phyloP scores from a whole-genome alignment of 768 basidiomycete species.

The Boletus tomentosulus region DNA sequence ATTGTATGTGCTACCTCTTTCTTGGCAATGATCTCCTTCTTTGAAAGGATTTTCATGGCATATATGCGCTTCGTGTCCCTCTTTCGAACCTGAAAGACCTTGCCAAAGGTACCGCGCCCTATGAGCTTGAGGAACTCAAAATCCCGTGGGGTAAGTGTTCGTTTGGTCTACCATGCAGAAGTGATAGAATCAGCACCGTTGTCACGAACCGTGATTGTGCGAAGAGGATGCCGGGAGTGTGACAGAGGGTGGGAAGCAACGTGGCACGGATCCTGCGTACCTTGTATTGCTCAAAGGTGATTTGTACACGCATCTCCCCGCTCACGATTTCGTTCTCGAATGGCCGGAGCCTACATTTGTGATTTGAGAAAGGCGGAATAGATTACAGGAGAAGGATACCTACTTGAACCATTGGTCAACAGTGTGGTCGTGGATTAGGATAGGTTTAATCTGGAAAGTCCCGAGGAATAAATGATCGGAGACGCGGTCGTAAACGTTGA shows the following conservation, averaged over 20 bases:
- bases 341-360: slow-evolving; percentile 54
- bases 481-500: slow-evolving; percentile 89
- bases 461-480: slow-evolving; percentile 89
- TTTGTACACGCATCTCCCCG: slow-evolving; percentile 92
- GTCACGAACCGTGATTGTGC: slow-evolving; percentile 21
- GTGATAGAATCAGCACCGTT: slow-evolving; percentile 13
- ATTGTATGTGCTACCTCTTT: slow-evolving; percentile 99
- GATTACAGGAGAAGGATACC: slow-evolving; percentile 33
- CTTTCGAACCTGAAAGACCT: slow-evolving; percentile 99
- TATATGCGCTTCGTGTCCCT: slow-evolving; percentile 97
- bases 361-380: slow-evolving; percentile 13
- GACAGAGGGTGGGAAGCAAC: slow-evolving; percentile 23
- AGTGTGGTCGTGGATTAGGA: slow-evolving; percentile 87
- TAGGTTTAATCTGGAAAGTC: slow-evolving; percentile 85
- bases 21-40: slow-evolving; percentile 98
- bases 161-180: slow-evolving; percentile 59
- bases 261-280: slow-evolving; percentile 37
- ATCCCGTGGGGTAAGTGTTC: slow-evolving; percentile 86
- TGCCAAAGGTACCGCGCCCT: slow-evolving; percentile 96
- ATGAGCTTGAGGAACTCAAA: slow-evolving; percentile 99
- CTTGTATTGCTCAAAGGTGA: slow-evolving; percentile 89
- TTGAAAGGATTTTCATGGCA: slow-evolving; percentile 98
- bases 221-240: slow-evolving; percentile 22
- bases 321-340: slow-evolving; percentile 79
- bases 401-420: slow-evolving; percentile 98